Base-by-base conservation (phyloP, 2,329 filamentous ascomycete genomes). In the Pleomassaria siparia region DNA sequence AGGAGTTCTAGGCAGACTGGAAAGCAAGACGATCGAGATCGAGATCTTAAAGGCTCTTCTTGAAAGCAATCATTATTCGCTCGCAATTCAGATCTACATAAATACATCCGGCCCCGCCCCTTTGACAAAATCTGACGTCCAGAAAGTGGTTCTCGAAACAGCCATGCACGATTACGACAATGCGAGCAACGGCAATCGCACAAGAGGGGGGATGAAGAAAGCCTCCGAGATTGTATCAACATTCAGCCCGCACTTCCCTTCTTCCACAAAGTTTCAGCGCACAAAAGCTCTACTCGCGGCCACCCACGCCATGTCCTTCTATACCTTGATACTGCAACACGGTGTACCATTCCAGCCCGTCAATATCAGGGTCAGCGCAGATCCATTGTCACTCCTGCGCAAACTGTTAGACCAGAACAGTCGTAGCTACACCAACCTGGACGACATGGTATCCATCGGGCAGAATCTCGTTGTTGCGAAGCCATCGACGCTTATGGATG, bases 261-360 rank as follows among this genome's bases (percentile, higher is more conserved):
- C 73, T 18, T 81, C 81, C 1, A 66, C 76, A 1, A 74, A 77
- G 1, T 79, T 80, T 43, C 76, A 75, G 43, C 78, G 81, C 16
- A 78, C 84, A 3, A 80, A 85, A 42, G 80, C 86, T 5, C 74
- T 95, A 2, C 72, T 92, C 9, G 79, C 77, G 52, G 87, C 88
- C 3, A 91, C 89, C 0, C 87, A 94, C 68, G 78, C 83, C 1
- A 74, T 94, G 40, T 87, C 87, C 16, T 83, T 86, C 50, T 94
- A 92, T 64, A 84, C 87, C 2, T 76, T 95, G 4, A 88, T 86
- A 0, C 76, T 94, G 11, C 89, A 89, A 54, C 87, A 91, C 58
- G 87, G 87, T 39, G 86, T 91, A 46, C 87, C 88, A 0, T 91
- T 94, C 57, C 86, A 84, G 40, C 89, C 89, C 1, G 86, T 91